phyloP scores from a whole-genome alignment of 2,329 filamentous ascomycete genomes.

The Orbilia blumenaviensis region DNA sequence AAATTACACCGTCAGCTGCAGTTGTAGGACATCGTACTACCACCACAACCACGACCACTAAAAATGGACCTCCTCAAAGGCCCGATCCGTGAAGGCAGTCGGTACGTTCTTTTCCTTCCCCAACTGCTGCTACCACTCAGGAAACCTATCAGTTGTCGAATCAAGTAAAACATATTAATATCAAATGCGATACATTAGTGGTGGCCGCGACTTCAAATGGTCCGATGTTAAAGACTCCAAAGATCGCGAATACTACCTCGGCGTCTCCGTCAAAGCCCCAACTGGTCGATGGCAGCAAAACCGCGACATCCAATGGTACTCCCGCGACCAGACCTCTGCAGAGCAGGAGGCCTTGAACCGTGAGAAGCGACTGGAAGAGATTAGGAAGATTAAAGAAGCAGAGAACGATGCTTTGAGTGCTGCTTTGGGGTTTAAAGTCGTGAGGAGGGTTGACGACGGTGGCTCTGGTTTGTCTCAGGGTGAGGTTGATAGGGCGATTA shows the following conservation, averaged over 20 bases:
- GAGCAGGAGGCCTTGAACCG: slow-evolving; percentile 50
- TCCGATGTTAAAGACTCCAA: slow-evolving; percentile 86
- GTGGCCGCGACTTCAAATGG: slow-evolving; percentile 94
- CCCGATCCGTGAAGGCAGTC: slow-evolving; percentile 51
- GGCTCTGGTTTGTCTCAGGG: slow-evolving; percentile 67
- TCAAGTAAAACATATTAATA: too few species aligned
- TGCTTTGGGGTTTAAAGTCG: slow-evolving; percentile 80
- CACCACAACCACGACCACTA: background rate
- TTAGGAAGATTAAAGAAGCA: slow-evolving; percentile 67
- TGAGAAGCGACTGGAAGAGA: slow-evolving; percentile 54
- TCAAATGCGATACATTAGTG: slow-evolving; percentile 63
- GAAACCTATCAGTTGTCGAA: too few species aligned
- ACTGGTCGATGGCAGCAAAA: slow-evolving; percentile 92
- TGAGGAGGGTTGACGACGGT: slow-evolving; percentile 65
- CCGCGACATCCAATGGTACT: slow-evolving; percentile 73
- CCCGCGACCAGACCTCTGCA: slow-evolving; percentile 62
- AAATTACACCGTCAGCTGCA: too few species aligned
- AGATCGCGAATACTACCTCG: slow-evolving; percentile 90
- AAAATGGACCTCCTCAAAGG: slow-evolving; percentile 52
- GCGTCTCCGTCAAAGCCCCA: slow-evolving; percentile 89
- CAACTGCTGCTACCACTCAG: too few species aligned
- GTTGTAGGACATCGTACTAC: too few species aligned
- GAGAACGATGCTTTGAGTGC: slow-evolving; percentile 89
- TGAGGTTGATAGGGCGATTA: slow-evolving; percentile 68
- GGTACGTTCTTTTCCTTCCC: slow-evolving; percentile 5